Base-by-base conservation (phyloP, 2,329 filamentous ascomycete species). In the Colletotrichum sp. region DNA sequence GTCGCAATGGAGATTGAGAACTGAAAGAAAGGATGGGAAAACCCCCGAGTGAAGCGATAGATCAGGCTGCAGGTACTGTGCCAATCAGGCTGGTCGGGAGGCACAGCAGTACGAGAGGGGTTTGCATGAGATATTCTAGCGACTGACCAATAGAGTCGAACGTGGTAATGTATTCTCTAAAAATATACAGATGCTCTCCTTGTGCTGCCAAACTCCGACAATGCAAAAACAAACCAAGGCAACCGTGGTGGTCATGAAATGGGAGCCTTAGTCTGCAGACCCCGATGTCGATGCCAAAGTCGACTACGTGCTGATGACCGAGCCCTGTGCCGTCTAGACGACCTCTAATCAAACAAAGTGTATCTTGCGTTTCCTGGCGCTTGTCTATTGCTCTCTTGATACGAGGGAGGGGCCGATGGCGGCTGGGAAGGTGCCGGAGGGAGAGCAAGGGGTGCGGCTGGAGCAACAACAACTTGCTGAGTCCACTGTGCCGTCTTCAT, bases 401-500 rank as follows among this genome's bases (percentile, higher is more conserved):
- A 76, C 11, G 74, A 74, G 0, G 74, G 74, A n/a, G 74, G 74
- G 22, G 74, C 64, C 48, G 68, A 65, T 13, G 48, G 74, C 7
- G 64, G 15, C 4, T 64, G 73, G 27, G 70, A 71, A 8, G 72
- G 66, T 4, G 72, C 52, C 2, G 60, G 52, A 16, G 74, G 60
- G 19, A 76, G 74, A 67, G 72, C 71, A 27, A 66, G 59, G 8
- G 61, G 44, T n/a, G 69, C 19, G 6, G 69, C 15, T 2, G 59
- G 65, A 12, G 69, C 22, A 12, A 30, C 28, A 12, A 61, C 44
- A 15, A 25, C 32, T 48, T 75, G 71, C 34, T 75, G 71, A n/a
- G 76, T 77, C 85, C 85, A 87, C 67, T 82, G 78, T 15, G 84
- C 83, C 34, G 90, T 86, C 83, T 90, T 92, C 39, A 84, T 81